Conservation (phyloP, 176 grass and related monocot genomes). For the Urochloa ruziziensis region DNA sequence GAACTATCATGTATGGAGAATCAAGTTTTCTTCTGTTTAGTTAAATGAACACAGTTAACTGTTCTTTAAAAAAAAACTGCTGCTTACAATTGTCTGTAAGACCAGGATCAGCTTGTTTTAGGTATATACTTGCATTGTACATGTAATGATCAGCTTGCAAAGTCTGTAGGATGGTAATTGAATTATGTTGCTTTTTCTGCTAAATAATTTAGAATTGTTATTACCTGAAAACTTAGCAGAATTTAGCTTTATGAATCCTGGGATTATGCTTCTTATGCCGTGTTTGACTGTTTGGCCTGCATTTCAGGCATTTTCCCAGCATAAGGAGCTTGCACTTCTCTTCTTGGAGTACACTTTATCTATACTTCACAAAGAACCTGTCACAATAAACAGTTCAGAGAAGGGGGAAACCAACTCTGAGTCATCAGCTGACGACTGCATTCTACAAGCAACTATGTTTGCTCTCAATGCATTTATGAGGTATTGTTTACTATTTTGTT, state of each 20-base stretch:
- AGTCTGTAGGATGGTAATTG: neutral
- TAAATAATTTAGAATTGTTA: conserved; percentile 1
- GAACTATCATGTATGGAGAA: neutral
- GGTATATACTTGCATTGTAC: neutral
- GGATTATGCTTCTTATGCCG: conserved; percentile 13
- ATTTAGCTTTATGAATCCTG: neutral
- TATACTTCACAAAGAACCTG: conserved; percentile 76
- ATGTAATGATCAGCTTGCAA: neutral
- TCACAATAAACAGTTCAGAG: conserved; percentile 64
- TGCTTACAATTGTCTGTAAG: neutral
- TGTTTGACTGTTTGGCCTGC: conserved; percentile 24
- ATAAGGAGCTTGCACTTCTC: conserved; percentile 65
- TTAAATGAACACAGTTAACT: neutral
- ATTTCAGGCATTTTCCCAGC: conserved; percentile 84
- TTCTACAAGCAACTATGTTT: conserved; percentile 89
- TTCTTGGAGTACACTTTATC: conserved; percentile 85
- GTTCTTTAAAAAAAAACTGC: neutral
- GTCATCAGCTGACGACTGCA: conserved; percentile 61
- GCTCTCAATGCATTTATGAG: conserved; percentile 94
- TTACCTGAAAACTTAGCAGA: neutral
- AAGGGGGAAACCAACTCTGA: conserved; percentile 68
- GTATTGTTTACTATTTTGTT: conserved; percentile 43
- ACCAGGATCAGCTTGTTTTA: neutral
- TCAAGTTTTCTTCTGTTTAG: neutral
- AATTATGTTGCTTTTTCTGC: neutral